Evolutionary conservation across 2,329 filamentous ascomycete species (phyloP), one percentile per base, ranked within the genome.

Genomic region (Paecilomyces variotii): DNA sequence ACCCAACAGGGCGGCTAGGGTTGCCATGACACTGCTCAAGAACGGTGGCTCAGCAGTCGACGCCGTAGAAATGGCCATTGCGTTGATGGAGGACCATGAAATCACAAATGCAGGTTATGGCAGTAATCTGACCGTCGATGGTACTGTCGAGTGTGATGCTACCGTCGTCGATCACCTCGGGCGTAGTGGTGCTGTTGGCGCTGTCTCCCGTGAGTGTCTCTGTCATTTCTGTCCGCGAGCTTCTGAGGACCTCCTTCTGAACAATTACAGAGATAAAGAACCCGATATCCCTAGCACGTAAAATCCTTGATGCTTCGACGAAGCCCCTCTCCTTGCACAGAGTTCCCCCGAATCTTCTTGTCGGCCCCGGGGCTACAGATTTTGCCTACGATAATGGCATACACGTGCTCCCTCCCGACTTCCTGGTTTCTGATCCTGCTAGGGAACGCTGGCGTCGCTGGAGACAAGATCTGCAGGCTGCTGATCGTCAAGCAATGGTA

Each of bases 81-180:
- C 88, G 65, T 81, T 90, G 24, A 84, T 99, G 19, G 94, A 99
- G 75, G 90, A 99, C 71, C 87, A 89, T 59, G 91, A 97, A 68
- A 95, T 99, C 64, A 99, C 95, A 35, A 99, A 99, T 72, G 90
- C 93, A 39, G 94, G 94, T 0, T 97, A 89, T 71, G 94, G 95
- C 53, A 99, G 94, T 75, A 99, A 99, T 68, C 79, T 99, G 26
- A 87, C 90, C 52, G 89, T 96, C 62, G 88, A 97, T 65, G 94
- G 94, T 1, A 84, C 86, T 0, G 94, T 97, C 11, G 94, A 99
- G 73, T 95, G 92, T 66, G 94, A 99, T 78, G 94, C 94, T 57
- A 92, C 91, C 0, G 84, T 99, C 57, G 89, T 99, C 49, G 92
- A 99, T 68, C 89, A 97, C 71, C 79, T 87, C 55, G 94, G 95